phyloP scores from a whole-genome alignment of 2,329 filamentous ascomycete species.

The Paraphoma sp. region DNA sequence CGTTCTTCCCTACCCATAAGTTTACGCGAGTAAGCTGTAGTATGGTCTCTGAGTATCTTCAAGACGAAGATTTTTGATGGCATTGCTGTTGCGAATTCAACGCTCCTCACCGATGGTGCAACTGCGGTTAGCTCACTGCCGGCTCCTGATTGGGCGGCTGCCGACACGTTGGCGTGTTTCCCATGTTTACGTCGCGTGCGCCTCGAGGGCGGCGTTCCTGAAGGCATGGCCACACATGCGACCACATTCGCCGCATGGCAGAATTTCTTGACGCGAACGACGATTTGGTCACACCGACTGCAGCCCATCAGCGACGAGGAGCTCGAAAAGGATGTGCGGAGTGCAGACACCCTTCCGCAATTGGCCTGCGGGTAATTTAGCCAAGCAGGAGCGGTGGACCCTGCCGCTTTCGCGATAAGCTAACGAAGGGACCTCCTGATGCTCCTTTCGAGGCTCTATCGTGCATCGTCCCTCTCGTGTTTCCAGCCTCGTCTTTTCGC shows the following conservation, averaged over 20 bases:
- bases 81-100: no score
- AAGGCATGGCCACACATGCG: neutral
- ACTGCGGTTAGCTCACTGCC: no score
- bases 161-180: constrained; percentile 2
- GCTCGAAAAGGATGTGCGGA: constrained; percentile 1
- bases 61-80: no score
- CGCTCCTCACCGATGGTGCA: no score
- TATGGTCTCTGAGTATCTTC: no score
- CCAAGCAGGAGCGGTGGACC: constrained; percentile 16
- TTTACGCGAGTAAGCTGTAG: no score
- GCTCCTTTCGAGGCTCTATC: constrained; percentile 17
- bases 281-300: neutral
- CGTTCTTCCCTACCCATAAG: no score
- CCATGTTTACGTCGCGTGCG: constrained; percentile 5
- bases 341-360: constrained; percentile 3
- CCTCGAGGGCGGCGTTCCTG: neutral
- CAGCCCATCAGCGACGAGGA: neutral
- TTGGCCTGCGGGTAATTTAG: constrained; percentile 19
- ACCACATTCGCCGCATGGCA: neutral
- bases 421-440: constrained; percentile 24
- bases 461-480: constrained; percentile 1
- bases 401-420: constrained; percentile 14
- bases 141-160: neutral
- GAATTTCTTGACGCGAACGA: neutral
- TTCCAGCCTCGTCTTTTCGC: constrained; percentile 1